These are phyloP conservation scores for Hemerocallis citrina DNA, from an alignment of 106 monocot genomes.

Conservation along the genomic window DNA sequence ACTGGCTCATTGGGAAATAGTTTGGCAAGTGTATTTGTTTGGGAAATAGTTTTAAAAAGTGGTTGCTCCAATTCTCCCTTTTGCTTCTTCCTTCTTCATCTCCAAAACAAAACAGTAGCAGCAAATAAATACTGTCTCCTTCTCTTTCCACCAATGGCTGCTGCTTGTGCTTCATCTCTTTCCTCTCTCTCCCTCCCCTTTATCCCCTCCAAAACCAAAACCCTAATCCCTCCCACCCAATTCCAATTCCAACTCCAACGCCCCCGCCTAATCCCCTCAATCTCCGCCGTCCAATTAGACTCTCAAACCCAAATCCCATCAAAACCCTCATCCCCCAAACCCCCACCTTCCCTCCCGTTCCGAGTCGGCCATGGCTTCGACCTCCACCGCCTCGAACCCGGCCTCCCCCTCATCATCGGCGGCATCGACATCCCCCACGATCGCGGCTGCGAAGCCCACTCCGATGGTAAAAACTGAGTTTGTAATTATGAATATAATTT, in stretches of 20 bases:
- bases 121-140: too few species aligned
- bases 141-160: background rate
- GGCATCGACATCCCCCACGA: constrained; percentile 90
- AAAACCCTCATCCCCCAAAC: constrained; percentile 11
- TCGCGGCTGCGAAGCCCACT: constrained; percentile 91
- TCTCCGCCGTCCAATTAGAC: constrained; percentile 9
- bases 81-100: too few species aligned
- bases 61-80: too few species aligned
- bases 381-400: constrained; percentile 93
- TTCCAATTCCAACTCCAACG: too few species aligned
- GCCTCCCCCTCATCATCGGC: constrained; percentile 91
- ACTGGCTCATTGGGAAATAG: too few species aligned
- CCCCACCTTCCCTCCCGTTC: constrained; percentile 61
- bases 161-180: background rate
- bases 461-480: constrained; percentile 50
- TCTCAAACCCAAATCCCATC: background rate
- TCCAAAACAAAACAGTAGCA: too few species aligned
- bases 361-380: constrained; percentile 95
- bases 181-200: background rate
- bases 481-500: background rate
- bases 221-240: background rate
- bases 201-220: too few species aligned
- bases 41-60: too few species aligned
- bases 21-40: too few species aligned
- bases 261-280: background rate